Conservation (phyloP, 129 eudicot species). For the Lactuca sativa region DNA sequence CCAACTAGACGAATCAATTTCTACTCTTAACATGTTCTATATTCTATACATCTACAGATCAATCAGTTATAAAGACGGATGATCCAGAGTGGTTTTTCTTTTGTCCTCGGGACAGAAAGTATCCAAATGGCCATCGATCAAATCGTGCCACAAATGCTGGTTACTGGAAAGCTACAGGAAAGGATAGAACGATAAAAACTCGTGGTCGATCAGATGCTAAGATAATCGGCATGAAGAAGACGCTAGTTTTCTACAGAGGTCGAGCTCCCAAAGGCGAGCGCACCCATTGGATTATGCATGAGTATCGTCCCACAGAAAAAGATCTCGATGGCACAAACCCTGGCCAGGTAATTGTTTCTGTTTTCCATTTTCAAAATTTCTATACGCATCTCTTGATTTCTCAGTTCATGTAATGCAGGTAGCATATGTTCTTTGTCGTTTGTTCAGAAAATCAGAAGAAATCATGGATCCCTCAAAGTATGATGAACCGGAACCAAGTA, state of each 20-base stretch:
- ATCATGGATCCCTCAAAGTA: conserved; percentile 32
- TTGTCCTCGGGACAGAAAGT: conserved; percentile 67
- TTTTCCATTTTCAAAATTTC: background rate
- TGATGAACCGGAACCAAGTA: conserved; percentile 49
- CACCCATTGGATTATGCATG: conserved; percentile 78
- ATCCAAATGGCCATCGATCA: conserved; percentile 70
- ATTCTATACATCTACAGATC: conserved; percentile 31
- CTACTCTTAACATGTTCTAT: background rate
- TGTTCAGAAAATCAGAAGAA: conserved; percentile 59
- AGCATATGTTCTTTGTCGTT: conserved; percentile 67
- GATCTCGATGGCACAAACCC: conserved; percentile 67
- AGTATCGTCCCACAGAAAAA: conserved; percentile 60
- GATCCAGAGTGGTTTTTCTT: conserved; percentile 83
- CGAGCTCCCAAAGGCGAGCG: conserved; percentile 75
- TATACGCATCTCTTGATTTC: conserved; percentile 9
- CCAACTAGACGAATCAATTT: background rate
- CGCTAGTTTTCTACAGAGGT: conserved; percentile 63
- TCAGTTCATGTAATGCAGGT: conserved; percentile 30
- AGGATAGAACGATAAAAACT: conserved; percentile 61
- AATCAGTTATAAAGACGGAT: conserved; percentile 60
- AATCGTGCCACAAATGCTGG: conserved; percentile 67
- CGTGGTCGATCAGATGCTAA: conserved; percentile 26
- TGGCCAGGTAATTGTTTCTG: conserved; percentile 46
- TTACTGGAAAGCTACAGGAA: conserved; percentile 76
- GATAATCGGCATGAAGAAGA: conserved; percentile 64